These are phyloP conservation scores for rapeseed (Brassica napus) DNA, from an alignment of 345 rosid genomes.

Conservation along the genomic window DNA sequence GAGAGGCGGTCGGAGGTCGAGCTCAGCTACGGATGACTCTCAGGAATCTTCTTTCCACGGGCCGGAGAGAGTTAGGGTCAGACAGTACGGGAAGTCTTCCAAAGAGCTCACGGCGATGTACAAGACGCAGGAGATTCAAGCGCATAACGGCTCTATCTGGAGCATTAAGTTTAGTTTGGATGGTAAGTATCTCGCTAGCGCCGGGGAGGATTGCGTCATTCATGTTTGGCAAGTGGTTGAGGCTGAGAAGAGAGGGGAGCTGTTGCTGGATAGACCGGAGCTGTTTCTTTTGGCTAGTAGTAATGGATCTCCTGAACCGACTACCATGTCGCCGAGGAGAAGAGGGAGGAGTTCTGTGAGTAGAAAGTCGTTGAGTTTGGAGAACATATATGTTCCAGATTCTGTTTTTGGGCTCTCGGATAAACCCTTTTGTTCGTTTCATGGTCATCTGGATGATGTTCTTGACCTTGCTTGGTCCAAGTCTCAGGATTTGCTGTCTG, in stretches of 20 bases:
- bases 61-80: slow-evolving; percentile 81
- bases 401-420: slow-evolving; percentile 80
- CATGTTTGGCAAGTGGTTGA: slow-evolving; percentile 82
- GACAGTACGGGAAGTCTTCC: slow-evolving; percentile 76
- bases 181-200: slow-evolving; percentile 93
- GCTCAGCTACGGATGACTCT: slow-evolving; percentile 95
- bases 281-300: slow-evolving; percentile 46
- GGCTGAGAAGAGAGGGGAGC: slow-evolving; percentile 80
- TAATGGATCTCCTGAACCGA: slow-evolving; percentile 84
- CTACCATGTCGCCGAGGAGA: slow-evolving; percentile 63
- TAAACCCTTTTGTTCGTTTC: slow-evolving; percentile 85
- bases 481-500: slow-evolving; percentile 92
- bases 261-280: slow-evolving; percentile 68
- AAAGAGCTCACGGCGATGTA: slow-evolving; percentile 83
- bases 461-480: slow-evolving; percentile 99
- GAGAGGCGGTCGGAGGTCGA: slow-evolving; percentile 87
- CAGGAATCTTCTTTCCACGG: slow-evolving; percentile 87
- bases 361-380: slow-evolving; percentile 82
- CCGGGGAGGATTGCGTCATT: slow-evolving; percentile 91
- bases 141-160: slow-evolving; percentile 94
- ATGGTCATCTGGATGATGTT: slow-evolving; percentile 81
- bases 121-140: slow-evolving; percentile 92
- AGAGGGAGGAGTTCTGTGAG: slow-evolving; percentile 73
- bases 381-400: slow-evolving; percentile 67
- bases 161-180: slow-evolving; percentile 92